Percentiles rank a stretch among this genome's conserved stretches.
These are phyloP conservation scores for Ganoderma meredithae DNA, from an alignment of 1,284 basidiomycete species.

Conservation along the genomic window DNA sequence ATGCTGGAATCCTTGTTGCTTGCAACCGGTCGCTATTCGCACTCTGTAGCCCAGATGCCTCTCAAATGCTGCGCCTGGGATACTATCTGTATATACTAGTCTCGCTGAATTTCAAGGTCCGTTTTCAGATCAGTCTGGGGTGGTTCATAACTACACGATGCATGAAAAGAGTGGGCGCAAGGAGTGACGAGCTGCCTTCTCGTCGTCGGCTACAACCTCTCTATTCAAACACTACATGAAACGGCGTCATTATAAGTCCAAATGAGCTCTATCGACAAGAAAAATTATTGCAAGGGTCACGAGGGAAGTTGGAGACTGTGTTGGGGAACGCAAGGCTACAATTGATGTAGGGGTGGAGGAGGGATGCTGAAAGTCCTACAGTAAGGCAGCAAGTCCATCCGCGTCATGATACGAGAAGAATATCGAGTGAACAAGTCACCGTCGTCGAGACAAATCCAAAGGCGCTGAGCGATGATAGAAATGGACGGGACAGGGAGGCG, in stretches of 20 bases:
- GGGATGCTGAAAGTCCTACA: slow-evolving; percentile 24
- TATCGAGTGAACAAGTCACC: background rate
- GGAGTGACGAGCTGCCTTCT: background rate
- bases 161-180: background rate
- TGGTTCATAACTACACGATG: background rate
- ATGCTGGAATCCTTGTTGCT: background rate
- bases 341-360: slow-evolving; percentile 5
- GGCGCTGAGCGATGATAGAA: background rate
- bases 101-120: background rate
- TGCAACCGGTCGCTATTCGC: background rate
- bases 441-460: background rate
- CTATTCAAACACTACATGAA: slow-evolving; percentile 5
- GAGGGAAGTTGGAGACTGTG: background rate
- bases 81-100: background rate
- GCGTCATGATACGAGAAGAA: slow-evolving; percentile 1
- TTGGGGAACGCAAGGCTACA: slow-evolving; percentile 10
- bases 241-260: slow-evolving; percentile 2
- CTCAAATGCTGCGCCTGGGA: background rate
- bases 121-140: background rate
- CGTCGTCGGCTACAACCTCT: background rate
- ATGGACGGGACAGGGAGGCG: background rate
- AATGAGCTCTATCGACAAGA: slow-evolving; percentile 7
- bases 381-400: slow-evolving; percentile 26
- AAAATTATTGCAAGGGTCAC: background rate
- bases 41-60: background rate